phyloP scores from a whole-genome alignment of 2,329 filamentous ascomycete species.

The Hypomyces rosellus region DNA sequence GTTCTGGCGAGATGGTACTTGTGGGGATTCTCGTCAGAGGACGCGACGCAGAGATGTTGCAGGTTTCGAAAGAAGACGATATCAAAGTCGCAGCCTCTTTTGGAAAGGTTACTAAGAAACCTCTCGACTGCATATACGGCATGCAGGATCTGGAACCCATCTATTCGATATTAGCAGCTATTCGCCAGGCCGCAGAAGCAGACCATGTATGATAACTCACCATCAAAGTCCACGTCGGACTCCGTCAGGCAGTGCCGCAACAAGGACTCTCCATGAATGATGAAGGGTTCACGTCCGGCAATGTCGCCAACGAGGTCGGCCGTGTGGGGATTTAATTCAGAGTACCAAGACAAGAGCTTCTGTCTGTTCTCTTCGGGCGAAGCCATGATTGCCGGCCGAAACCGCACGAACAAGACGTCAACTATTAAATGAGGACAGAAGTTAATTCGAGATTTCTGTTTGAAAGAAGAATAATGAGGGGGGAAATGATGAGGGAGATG shows the following conservation, averaged over 20 bases:
- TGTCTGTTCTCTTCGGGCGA: not conserved
- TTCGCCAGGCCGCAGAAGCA: not conserved
- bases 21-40: constrained; percentile 14
- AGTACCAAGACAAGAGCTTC: constrained; percentile 1
- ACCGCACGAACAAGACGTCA: not conserved
- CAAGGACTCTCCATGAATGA: constrained; percentile 69
- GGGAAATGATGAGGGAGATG: not conserved
- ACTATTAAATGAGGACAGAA: not conserved
- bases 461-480: not conserved
- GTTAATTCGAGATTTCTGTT: not conserved
- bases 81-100: constrained; percentile 64
- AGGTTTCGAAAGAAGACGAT: constrained; percentile 61
- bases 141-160: constrained; percentile 65
- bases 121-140: constrained; percentile 62
- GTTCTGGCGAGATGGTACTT: constrained; percentile 58
- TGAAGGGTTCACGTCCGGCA: constrained; percentile 65
- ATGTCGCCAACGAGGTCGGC: constrained; percentile 70
- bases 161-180: constrained; percentile 20
- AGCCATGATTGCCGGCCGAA: not conserved
- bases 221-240: constrained; percentile 55
- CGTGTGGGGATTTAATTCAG: constrained; percentile 17
- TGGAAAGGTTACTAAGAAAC: constrained; percentile 54
- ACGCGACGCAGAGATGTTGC: constrained; percentile 49
- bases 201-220: constrained; percentile 21
- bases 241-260: constrained; percentile 58